Percentiles rank a stretch among this genome's conserved stretches.
phyloP scores from a whole-genome alignment of 108 stramenopile genomes.

The Schizochytrium sp. region DNA sequence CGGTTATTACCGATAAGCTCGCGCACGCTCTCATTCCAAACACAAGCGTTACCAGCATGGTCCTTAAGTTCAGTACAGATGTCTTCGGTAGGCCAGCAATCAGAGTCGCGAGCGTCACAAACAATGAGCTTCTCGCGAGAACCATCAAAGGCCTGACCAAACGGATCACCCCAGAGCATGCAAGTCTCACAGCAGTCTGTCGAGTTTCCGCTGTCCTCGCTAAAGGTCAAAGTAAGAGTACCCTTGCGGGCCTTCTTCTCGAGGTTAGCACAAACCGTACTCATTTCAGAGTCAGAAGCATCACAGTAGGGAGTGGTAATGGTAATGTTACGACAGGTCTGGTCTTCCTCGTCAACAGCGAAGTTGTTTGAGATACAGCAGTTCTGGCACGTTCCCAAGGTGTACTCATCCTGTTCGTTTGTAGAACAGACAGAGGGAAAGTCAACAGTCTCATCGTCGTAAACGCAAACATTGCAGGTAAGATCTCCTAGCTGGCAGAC shows the following conservation, averaged over 20 bases:
- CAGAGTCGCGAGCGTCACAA: constrained; percentile 46
- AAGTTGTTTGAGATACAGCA: constrained; percentile 20
- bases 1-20: constrained; percentile 12
- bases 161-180: constrained; percentile 47
- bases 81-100: not conserved
- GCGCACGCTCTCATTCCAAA: not conserved
- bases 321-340: constrained; percentile 48
- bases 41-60: constrained; percentile 18
- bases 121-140: not conserved
- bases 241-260: not conserved
- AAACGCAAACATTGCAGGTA: not conserved
- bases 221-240: constrained; percentile 15
- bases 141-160: constrained; percentile 48
- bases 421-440: not conserved
- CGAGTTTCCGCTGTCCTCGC: not conserved
- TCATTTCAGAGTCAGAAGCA: not conserved
- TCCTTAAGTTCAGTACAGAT: not conserved
- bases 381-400: not conserved
- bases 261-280: constrained; percentile 1
- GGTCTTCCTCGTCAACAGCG: not conserved
- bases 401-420: not conserved
- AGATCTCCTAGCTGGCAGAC: not conserved
- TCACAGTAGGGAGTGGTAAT: constrained; percentile 44
- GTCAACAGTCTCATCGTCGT: not conserved
- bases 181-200: constrained; percentile 23